A percentile compares a stretch with the other conserved stretches of the same genome.
phyloP scores from a whole-genome alignment of 169 alveolate genomes.

The Plasmodium berghei region DNA sequence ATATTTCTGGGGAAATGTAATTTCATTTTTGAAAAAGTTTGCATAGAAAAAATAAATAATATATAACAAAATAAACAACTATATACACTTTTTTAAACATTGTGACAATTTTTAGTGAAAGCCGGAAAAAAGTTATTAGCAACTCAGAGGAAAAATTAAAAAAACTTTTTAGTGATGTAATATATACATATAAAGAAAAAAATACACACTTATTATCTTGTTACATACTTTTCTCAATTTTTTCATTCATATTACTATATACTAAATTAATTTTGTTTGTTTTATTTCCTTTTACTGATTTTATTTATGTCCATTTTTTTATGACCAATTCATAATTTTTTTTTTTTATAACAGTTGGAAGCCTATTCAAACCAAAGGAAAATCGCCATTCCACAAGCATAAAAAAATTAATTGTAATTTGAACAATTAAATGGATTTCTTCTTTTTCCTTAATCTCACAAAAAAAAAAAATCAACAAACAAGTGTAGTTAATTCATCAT shows the following conservation, averaged over 20 bases:
- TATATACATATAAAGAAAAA: not conserved
- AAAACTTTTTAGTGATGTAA: constrained; percentile 70
- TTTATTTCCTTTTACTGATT: too few species aligned
- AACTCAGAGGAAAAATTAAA: constrained; percentile 65
- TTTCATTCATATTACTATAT: too few species aligned
- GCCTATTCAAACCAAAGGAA: constrained; percentile 48
- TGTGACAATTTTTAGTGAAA: constrained; percentile 15
- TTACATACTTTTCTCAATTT: too few species aligned
- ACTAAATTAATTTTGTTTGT: too few species aligned
- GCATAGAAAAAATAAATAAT: too few species aligned
- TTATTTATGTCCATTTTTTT: too few species aligned
- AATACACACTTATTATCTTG: too few species aligned
- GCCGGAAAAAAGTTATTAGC: constrained; percentile 58
- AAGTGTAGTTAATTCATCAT: not conserved
- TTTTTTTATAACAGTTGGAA: constrained; percentile 46
- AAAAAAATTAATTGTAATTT: not conserved
- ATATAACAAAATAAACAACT: too few species aligned
- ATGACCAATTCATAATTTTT: not conserved
- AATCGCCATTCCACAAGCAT: constrained; percentile 48
- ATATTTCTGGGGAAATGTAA: constrained; percentile 61
- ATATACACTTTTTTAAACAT: too few species aligned
- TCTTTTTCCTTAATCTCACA: not conserved
- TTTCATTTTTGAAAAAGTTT: not conserved
- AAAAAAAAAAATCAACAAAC: not conserved
- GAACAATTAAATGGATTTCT: not conserved